Conservation (phyloP, 2,329 filamentous ascomycete genomes). For the Trichoderma sp. region DNA sequence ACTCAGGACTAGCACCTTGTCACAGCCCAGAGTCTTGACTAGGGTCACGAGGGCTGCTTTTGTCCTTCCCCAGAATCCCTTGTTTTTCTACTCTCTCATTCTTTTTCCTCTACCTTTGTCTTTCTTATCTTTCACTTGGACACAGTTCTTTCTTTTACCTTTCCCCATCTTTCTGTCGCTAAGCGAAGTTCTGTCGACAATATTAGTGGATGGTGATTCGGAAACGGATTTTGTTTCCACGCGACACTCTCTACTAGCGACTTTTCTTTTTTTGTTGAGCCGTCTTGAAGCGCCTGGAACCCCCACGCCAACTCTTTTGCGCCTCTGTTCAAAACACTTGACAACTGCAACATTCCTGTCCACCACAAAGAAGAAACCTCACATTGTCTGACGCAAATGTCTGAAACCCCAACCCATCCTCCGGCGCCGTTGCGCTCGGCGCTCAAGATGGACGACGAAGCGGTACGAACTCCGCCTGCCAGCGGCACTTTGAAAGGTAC, state of each 20-base stretch:
- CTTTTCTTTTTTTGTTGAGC: neutral
- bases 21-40: neutral
- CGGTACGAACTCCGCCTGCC: constrained; percentile 36
- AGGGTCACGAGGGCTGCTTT: constrained; percentile 6
- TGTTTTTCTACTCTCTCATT: neutral
- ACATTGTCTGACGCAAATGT: constrained; percentile 25
- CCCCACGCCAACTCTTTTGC: neutral
- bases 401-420: constrained; percentile 28
- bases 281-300: neutral
- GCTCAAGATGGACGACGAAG: constrained; percentile 45
- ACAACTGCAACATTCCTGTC: neutral
- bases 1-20: neutral
- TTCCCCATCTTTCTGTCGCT: neutral
- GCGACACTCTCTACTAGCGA: neutral
- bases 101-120: neutral
- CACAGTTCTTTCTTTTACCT: neutral
- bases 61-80: neutral
- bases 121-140: neutral
- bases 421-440: constrained; percentile 39
- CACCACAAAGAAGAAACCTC: neutral
- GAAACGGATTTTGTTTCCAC: neutral
- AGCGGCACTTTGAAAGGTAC: constrained; percentile 45
- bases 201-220: neutral
- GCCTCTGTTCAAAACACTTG: neutral
- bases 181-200: neutral